Evolutionary conservation across 1,139 yeast species (phyloP).

Genomic region (Kurtzmaniella quercitrusa): DNA sequence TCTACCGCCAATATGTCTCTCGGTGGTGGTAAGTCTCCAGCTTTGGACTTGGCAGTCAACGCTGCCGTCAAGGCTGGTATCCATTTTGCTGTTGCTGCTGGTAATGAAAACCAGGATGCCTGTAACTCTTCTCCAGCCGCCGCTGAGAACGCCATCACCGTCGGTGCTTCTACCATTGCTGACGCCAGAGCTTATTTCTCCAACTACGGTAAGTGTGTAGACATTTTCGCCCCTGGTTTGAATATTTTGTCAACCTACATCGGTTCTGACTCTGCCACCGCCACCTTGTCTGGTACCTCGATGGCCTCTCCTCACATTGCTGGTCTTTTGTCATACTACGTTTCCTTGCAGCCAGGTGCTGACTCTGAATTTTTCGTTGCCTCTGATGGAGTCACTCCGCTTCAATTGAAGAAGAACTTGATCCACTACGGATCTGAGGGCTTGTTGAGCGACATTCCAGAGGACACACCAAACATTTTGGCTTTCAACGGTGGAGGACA

Average conservation of each 20-base stretch:
- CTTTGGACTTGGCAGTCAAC: conserved; percentile 76
- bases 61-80: conserved; percentile 81
- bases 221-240: conserved; percentile 81
- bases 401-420: conserved; percentile 83
- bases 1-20: conserved; percentile 89
- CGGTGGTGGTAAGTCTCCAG: conserved; percentile 83
- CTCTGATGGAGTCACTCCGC: conserved; percentile 66
- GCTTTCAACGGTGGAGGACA: conserved; percentile 93
- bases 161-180: conserved; percentile 75
- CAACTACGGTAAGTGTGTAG: conserved; percentile 82
- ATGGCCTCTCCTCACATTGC: conserved; percentile 99
- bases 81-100: conserved; percentile 86
- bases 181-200: conserved; percentile 78
- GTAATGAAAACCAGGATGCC: conserved; percentile 83
- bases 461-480: conserved; percentile 81
- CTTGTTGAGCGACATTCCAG: conserved; percentile 66
- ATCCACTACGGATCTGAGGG: conserved; percentile 74
- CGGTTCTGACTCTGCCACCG: conserved; percentile 79
- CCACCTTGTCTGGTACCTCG: conserved; percentile 93
- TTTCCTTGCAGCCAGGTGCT: conserved; percentile 85
- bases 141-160: conserved; percentile 71
- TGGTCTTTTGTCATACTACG: conserved; percentile 83
- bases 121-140: conserved; percentile 82
- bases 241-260: conserved; percentile 81
- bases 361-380: conserved; percentile 66